Percentiles rank a stretch among this genome's conserved stretches.
Conservation (phyloP, 768 basidiomycete species). For the Rhodosporidiobolus odoratus region DNA sequence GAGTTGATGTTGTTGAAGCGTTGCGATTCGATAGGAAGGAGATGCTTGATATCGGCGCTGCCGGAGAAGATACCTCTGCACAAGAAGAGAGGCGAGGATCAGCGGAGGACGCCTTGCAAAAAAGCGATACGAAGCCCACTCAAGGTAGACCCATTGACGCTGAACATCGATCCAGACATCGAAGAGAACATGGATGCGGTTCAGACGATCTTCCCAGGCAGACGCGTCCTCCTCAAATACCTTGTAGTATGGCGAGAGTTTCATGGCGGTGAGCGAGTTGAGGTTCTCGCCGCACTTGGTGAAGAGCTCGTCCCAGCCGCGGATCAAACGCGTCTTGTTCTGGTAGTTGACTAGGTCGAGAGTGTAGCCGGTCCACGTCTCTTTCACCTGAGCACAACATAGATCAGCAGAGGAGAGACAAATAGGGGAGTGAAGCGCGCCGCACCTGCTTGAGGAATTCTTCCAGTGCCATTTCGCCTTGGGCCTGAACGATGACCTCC, state of each 20-base stretch:
- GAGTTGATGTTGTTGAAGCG: conserved; percentile 98
- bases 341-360: conserved; percentile 96
- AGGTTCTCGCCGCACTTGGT: conserved; percentile 95
- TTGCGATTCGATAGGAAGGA: conserved; percentile 84
- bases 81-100: not conserved
- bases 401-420: not conserved
- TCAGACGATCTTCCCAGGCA: conserved; percentile 47
- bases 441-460: conserved; percentile 53
- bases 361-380: conserved; percentile 92
- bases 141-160: conserved; percentile 98
- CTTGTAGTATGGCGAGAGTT: conserved; percentile 96
- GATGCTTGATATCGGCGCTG: conserved; percentile 97
- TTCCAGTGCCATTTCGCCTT: conserved; percentile 66
- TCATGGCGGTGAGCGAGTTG: conserved; percentile 94
- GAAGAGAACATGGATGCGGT: conserved; percentile 91
- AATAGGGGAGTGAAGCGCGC: not conserved
- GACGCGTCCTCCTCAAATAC: conserved; percentile 55
- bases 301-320: conserved; percentile 50
- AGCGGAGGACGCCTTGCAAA: not conserved
- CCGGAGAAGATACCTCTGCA: conserved; percentile 87
- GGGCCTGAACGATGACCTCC: conserved; percentile 92
- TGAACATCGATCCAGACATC: conserved; percentile 99
- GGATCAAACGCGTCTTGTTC: conserved; percentile 93
- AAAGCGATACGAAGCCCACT: conserved; percentile 46
- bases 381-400: conserved; percentile 69